These are phyloP conservation scores for Monosporascus cannonballus DNA, from an alignment of 2,329 filamentous ascomycete species.

Conservation along the genomic window DNA sequence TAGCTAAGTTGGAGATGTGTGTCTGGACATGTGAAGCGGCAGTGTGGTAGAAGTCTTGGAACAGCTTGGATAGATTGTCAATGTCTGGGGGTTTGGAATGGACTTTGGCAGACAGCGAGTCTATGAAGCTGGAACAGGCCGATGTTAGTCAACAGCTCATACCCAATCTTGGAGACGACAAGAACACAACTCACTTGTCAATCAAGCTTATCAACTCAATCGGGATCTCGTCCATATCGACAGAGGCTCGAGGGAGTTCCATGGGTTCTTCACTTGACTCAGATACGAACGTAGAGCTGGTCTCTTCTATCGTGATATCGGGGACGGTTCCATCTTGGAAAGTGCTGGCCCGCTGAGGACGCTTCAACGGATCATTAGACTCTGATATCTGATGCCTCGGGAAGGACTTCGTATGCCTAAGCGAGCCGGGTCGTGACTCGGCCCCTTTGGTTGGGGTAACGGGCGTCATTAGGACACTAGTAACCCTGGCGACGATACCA, in stretches of 20 bases:
- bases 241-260: conserved; percentile 47
- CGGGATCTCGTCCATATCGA: conserved; percentile 81
- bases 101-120: conserved; percentile 80
- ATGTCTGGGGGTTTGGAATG: conserved; percentile 78
- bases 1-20: conserved; percentile 75
- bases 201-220: conserved; percentile 88
- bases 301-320: conserved; percentile 18
- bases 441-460: conserved; percentile 16
- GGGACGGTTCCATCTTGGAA: conserved; percentile 33
- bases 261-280: conserved; percentile 37
- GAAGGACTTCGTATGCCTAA: conserved; percentile 22
- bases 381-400: conserved; percentile 17
- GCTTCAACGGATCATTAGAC: conserved; percentile 25
- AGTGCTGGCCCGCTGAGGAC: conserved; percentile 41
- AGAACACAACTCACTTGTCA: conserved; percentile 59
- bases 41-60: conserved; percentile 87
- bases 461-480: conserved; percentile 17
- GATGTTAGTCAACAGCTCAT: conserved; percentile 12
- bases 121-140: conserved; percentile 64
- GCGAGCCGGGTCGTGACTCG: conserved; percentile 19
- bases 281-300: conserved; percentile 39
- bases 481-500: not conserved
- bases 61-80: conserved; percentile 75
- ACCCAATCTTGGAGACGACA: conserved; percentile 2
- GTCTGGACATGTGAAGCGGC: conserved; percentile 79